Percentiles rank a stretch among this genome's conserved stretches.
Evolutionary conservation across 352 stramenopile species (phyloP).

Genomic region (Saprolegnia parasitica): DNA sequence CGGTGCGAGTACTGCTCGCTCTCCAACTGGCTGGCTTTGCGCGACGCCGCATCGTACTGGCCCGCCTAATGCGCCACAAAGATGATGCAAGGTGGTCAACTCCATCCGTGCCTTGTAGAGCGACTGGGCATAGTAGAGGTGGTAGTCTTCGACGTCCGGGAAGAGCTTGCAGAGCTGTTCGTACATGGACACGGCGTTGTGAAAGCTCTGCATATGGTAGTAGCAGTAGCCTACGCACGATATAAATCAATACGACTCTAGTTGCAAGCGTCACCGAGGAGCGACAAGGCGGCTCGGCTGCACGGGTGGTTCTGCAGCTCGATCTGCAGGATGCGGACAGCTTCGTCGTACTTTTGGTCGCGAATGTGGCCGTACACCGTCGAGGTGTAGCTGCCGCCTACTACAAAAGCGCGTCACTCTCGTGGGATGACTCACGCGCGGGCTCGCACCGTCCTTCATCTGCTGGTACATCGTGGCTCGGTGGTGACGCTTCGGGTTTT

Average conservation of each 20-base stretch:
- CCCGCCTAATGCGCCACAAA: constrained; percentile 33
- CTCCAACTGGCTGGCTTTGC: constrained; percentile 76
- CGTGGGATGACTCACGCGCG: too few species aligned
- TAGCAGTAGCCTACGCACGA: constrained; percentile 86
- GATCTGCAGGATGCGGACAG: constrained; percentile 88
- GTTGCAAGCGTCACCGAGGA: constrained; percentile 57
- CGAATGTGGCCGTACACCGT: constrained; percentile 94
- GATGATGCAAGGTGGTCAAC: background rate
- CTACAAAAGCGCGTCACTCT: background rate
- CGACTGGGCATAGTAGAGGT: constrained; percentile 93
- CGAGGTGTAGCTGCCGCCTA: constrained; percentile 80
- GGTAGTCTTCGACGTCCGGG: constrained; percentile 94
- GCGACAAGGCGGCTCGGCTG: constrained; percentile 87
- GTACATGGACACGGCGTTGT: constrained; percentile 89
- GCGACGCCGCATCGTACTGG: constrained; percentile 73
- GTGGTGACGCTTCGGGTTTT: background rate
- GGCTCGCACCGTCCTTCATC: constrained; percentile 10
- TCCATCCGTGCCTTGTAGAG: constrained; percentile 78
- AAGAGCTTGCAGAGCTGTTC: constrained; percentile 91
- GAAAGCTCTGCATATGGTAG: constrained; percentile 94
- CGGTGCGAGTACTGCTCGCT: constrained; percentile 84
- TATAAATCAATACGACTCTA: background rate
- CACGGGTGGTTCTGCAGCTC: constrained; percentile 92
- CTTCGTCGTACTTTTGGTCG: constrained; percentile 92
- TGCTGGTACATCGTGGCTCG: constrained; percentile 21